phyloP scores from a whole-genome alignment of 805 yeast species.

The Millerozyma acaciae region DNA sequence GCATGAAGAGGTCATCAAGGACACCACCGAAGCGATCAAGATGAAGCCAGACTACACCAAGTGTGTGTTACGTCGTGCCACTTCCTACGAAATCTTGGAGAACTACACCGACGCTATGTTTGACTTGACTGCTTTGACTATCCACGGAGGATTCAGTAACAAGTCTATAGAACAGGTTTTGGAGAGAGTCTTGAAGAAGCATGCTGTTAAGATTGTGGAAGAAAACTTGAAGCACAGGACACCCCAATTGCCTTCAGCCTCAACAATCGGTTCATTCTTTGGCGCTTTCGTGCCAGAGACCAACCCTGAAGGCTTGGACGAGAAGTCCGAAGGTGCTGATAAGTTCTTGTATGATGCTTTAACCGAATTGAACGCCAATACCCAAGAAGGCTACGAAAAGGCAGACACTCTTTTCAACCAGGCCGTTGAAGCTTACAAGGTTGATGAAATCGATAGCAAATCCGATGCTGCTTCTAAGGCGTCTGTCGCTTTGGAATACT shows the following conservation, averaged over 20 bases:
- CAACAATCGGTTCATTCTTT: slow-evolving; percentile 81
- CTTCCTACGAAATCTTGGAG: slow-evolving; percentile 81
- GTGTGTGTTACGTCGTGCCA: slow-evolving; percentile 89
- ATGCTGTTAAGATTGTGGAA: slow-evolving; percentile 69
- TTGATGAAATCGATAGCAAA: slow-evolving; percentile 26
- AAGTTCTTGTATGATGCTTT: slow-evolving; percentile 64
- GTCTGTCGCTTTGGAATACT: slow-evolving; percentile 75
- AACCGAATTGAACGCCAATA: slow-evolving; percentile 46
- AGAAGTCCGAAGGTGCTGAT: slow-evolving; percentile 58
- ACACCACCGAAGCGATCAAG: slow-evolving; percentile 80
- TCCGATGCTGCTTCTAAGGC: slow-evolving; percentile 42
- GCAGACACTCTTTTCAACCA: slow-evolving; percentile 58
- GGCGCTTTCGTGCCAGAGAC: slow-evolving; percentile 72
- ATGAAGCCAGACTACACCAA: slow-evolving; percentile 88
- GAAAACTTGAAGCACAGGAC: slow-evolving; percentile 50
- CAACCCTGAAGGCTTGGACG: slow-evolving; percentile 45
- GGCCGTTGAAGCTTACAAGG: slow-evolving; percentile 49
- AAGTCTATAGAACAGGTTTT: slow-evolving; percentile 73
- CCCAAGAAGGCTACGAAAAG: slow-evolving; percentile 56
- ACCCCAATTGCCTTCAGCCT: slow-evolving; percentile 70
- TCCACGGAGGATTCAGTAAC: slow-evolving; percentile 79
- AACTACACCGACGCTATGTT: slow-evolving; percentile 80
- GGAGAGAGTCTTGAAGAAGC: slow-evolving; percentile 82
- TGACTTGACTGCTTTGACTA: slow-evolving; percentile 85
- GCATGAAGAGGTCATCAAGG: slow-evolving; percentile 80